A percentile compares a stretch with the other conserved stretches of the same genome.
Conservation (phyloP, 2,329 filamentous ascomycete species). For the Fusarium zealandicum region DNA sequence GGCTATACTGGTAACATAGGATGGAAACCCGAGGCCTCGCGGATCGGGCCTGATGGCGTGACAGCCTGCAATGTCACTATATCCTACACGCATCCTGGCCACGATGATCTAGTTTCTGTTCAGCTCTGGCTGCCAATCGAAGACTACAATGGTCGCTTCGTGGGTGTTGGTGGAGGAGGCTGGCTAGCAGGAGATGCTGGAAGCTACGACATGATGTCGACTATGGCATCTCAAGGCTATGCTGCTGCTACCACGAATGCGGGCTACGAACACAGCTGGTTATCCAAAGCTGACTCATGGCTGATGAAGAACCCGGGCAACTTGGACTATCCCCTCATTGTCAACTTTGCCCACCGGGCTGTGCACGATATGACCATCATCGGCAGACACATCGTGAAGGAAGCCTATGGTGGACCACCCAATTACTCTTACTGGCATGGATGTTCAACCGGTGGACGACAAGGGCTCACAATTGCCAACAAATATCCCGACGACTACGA, state of each 20-base stretch:
- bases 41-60: no score
- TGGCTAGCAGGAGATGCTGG: neutral
- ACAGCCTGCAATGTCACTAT: conserved; percentile 11
- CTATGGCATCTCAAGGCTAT: neutral
- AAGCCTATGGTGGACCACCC: neutral
- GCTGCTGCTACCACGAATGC: conserved; percentile 1
- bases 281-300: neutral
- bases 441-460: conserved; percentile 9
- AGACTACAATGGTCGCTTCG: conserved; percentile 2
- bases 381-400: neutral
- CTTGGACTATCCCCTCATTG: neutral
- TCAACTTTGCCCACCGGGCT: conserved; percentile 1
- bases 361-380: neutral
- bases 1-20: no score
- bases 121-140: conserved; percentile 1
- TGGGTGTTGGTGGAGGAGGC: conserved; percentile 7
- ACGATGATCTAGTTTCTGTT: neutral
- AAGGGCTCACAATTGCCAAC: neutral
- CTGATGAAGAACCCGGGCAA: neutral
- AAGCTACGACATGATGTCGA: neutral
- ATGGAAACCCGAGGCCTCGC: no score
- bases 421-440: conserved; percentile 10
- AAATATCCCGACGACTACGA: neutral
- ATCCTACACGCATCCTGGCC: neutral
- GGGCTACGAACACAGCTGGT: neutral